A percentile compares a stretch with the other conserved stretches of the same genome.
Conservation (phyloP, 257 asterid genomes). For the Jacaranda copaia region DNA sequence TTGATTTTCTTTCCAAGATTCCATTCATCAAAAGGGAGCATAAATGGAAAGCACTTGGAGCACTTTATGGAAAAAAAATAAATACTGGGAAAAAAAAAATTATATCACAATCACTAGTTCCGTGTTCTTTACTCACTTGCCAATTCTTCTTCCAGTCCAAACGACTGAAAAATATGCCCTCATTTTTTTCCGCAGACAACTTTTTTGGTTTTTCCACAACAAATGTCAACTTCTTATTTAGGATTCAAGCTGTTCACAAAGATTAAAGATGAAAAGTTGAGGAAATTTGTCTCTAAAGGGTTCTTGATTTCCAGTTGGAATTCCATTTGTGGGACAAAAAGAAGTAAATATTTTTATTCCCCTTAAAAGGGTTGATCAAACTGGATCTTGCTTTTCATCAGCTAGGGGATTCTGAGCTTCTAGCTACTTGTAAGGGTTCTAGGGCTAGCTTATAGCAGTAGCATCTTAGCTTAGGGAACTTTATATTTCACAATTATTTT, state of each 20-base stretch:
- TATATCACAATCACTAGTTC: conserved; percentile 59
- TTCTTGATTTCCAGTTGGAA: conserved; percentile 33
- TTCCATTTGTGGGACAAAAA: conserved; percentile 25
- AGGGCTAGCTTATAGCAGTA: conserved; percentile 30
- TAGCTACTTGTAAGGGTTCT: conserved; percentile 13
- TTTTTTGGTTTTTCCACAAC: conserved; percentile 24
- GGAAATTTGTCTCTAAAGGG: conserved; percentile 32
- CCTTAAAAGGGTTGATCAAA: conserved; percentile 29
- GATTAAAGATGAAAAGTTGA: conserved; percentile 44
- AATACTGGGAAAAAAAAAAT: conserved; percentile 26
- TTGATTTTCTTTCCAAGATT: conserved; percentile 19
- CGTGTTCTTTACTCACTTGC: conserved; percentile 52
- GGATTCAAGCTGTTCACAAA: background rate
- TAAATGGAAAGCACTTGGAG: conserved; percentile 47
- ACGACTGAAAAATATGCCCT: conserved; percentile 42
- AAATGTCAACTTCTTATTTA: too few relatives aligned
- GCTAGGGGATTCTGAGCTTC: conserved; percentile 7
- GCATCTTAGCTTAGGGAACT: conserved; percentile 34
- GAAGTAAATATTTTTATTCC: conserved; percentile 28
- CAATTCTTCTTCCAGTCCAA: conserved; percentile 41
- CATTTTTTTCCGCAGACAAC: conserved; percentile 31
- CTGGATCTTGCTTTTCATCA: conserved; percentile 34
- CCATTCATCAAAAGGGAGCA: conserved; percentile 29
- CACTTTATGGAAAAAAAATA: conserved; percentile 41
- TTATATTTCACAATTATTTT: background rate